These are phyloP conservation scores for Colletotrichum salicis DNA, from an alignment of 2,329 filamentous ascomycete species.

Conservation along the genomic window DNA sequence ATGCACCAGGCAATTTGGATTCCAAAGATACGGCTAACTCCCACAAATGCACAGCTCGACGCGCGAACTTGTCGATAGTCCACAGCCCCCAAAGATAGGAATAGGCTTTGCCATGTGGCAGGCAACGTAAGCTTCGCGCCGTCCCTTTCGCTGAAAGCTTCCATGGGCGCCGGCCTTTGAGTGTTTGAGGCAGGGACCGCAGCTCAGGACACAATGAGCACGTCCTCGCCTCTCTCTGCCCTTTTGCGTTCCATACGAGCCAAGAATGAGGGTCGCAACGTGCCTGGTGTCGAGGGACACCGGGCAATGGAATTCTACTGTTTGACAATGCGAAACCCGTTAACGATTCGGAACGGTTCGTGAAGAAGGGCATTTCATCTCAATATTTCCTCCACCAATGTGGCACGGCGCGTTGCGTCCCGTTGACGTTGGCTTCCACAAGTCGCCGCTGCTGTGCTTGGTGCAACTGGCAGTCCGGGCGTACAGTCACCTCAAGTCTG, in stretches of 20 bases:
- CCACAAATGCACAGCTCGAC: slow-evolving; percentile 7
- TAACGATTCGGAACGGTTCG: not conserved
- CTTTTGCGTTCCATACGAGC: not conserved
- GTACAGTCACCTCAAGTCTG: not conserved
- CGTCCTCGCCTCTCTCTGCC: not conserved
- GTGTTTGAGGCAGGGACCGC: not conserved
- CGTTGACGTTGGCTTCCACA: slow-evolving; percentile 27
- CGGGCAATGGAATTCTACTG: not conserved
- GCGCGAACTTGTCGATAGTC: slow-evolving; percentile 25
- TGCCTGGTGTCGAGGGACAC: not conserved
- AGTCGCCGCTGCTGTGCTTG: slow-evolving; percentile 22
- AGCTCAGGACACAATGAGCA: not conserved
- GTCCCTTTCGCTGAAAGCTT: slow-evolving; percentile 12
- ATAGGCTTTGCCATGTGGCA: slow-evolving; percentile 25
- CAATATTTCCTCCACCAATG: not conserved
- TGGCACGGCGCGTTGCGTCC: not conserved
- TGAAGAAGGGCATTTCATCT: not conserved
- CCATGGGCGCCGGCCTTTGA: slow-evolving; percentile 2
- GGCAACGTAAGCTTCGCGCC: slow-evolving; percentile 1
- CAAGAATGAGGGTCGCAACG: not conserved
- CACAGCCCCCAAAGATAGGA: slow-evolving; percentile 5
- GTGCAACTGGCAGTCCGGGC: slow-evolving; percentile 10
- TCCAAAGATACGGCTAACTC: slow-evolving; percentile 11
- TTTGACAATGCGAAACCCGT: slow-evolving; percentile 5
- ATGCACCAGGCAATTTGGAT: slow-evolving; percentile 13